phyloP scores from a whole-genome alignment of 1,139 yeast species.

The Hanseniaspora uvarum region DNA sequence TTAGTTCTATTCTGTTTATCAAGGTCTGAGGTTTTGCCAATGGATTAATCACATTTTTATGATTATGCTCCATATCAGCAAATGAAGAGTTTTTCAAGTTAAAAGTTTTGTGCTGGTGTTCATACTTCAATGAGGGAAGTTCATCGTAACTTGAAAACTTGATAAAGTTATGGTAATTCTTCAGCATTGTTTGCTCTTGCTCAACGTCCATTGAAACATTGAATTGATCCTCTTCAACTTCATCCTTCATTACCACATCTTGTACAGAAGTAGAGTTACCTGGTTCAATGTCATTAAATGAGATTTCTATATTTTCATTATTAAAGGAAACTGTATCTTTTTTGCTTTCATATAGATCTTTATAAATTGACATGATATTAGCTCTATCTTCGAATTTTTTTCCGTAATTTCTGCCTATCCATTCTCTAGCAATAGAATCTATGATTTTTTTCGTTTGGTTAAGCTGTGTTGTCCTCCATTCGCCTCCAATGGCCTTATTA shows the following conservation, averaged over 20 bases:
- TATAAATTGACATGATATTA: background rate
- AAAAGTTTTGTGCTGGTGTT: background rate
- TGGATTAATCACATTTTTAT: slow-evolving; percentile 31
- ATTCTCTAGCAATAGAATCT: slow-evolving; percentile 7
- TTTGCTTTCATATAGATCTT: background rate
- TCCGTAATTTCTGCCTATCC: slow-evolving; percentile 5
- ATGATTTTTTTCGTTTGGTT: slow-evolving; percentile 8
- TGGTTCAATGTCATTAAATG: background rate
- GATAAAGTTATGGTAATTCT: slow-evolving; percentile 10
- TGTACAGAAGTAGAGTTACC: slow-evolving; percentile 12
- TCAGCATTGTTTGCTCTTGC: slow-evolving; percentile 1
- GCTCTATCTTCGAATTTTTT: slow-evolving; percentile 9
- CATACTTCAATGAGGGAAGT: slow-evolving; percentile 10
- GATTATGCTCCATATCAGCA: background rate
- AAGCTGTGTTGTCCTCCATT: slow-evolving; percentile 48
- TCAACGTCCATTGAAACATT: slow-evolving; percentile 5
- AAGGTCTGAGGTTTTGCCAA: slow-evolving; percentile 26
- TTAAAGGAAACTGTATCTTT: background rate
- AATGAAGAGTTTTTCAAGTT: background rate
- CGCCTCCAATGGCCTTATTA: slow-evolving; percentile 56
- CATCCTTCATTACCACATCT: background rate
- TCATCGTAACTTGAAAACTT: slow-evolving; percentile 9
- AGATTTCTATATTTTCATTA: background rate
- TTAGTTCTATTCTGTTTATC: slow-evolving; percentile 22
- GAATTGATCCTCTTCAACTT: background rate